phyloP scores from a whole-genome alignment of 805 yeast genomes.

The Tetrapisispora nanseiensis region DNA sequence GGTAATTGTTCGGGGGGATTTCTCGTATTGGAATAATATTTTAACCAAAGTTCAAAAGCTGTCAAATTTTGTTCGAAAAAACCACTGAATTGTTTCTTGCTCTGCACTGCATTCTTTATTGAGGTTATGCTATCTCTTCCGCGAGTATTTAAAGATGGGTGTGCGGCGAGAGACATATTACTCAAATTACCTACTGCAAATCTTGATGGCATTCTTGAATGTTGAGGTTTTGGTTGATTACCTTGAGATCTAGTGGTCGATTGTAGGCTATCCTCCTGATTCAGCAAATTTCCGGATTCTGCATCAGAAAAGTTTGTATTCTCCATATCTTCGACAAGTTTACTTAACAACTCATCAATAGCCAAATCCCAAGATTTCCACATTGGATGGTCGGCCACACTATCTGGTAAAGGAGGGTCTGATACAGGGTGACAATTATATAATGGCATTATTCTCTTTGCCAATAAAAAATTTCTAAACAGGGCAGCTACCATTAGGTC shows the following conservation, averaged over 20 bases:
- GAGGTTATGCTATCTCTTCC: slow-evolving; percentile 9
- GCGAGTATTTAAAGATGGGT: slow-evolving; percentile 14
- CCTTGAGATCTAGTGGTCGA: slow-evolving; percentile 1
- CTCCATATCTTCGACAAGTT: slow-evolving; percentile 40
- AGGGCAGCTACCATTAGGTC: slow-evolving; percentile 95
- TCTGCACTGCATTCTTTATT: slow-evolving; percentile 13
- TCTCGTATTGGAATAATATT: slow-evolving; percentile 74
- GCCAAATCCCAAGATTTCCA: slow-evolving; percentile 99
- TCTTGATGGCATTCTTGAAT: slow-evolving; percentile 19
- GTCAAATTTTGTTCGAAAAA: slow-evolving; percentile 94
- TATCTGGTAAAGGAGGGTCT: slow-evolving; percentile 84
- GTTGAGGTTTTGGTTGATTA: slow-evolving; percentile 1
- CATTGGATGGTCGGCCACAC: slow-evolving; percentile 72
- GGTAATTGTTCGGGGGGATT: slow-evolving; percentile 94
- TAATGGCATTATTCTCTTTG: slow-evolving; percentile 88
- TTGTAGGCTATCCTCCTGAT: slow-evolving; percentile 19
- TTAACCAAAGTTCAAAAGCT: slow-evolving; percentile 93
- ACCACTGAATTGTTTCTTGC: slow-evolving; percentile 72
- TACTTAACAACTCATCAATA: slow-evolving; percentile 82
- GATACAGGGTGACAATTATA: slow-evolving; percentile 90
- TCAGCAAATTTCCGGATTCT: slow-evolving; percentile 19
- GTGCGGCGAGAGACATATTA: slow-evolving; percentile 30
- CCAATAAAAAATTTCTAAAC: slow-evolving; percentile 83
- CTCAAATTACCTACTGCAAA: slow-evolving; percentile 28
- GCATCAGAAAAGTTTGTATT: slow-evolving; percentile 26